Conservation (phyloP, 257 asterid species). For the Ilex aquifolium region DNA sequence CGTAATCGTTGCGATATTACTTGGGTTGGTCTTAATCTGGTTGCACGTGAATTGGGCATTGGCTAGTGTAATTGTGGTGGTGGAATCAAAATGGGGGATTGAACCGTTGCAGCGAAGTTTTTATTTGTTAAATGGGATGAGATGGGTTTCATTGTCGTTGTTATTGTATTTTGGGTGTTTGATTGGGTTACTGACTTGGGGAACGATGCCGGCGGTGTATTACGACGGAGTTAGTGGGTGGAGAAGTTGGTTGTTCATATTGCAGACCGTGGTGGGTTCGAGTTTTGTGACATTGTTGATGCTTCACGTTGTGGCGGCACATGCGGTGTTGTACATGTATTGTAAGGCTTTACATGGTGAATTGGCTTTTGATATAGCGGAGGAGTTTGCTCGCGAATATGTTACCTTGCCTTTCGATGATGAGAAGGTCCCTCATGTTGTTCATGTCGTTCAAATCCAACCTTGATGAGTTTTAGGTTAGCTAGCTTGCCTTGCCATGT, state of each 20-base stretch:
- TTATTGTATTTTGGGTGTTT: constrained; percentile 16
- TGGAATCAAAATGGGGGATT: constrained; percentile 62
- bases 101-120: constrained; percentile 53
- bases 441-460: constrained; percentile 37
- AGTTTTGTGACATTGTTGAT: constrained; percentile 24
- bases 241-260: constrained; percentile 47
- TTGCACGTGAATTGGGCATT: constrained; percentile 41
- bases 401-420: constrained; percentile 74
- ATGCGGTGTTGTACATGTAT: constrained; percentile 41
- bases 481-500: background rate
- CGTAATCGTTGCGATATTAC: background rate
- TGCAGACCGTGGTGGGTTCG: constrained; percentile 38
- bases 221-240: constrained; percentile 26
- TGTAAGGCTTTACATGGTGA: constrained; percentile 78
- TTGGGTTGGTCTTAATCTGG: constrained; percentile 18
- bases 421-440: constrained; percentile 83
- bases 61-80: constrained; percentile 43
- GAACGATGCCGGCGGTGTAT: constrained; percentile 19
- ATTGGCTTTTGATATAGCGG: constrained; percentile 71
- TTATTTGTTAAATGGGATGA: constrained; percentile 48
- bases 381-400: constrained; percentile 74
- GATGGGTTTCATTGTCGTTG: constrained; percentile 27
- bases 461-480: constrained; percentile 2
- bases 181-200: constrained; percentile 19
- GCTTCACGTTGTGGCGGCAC: constrained; percentile 33